Percentiles rank a stretch among this genome's conserved stretches.
These are phyloP conservation scores for Berberis thunbergii DNA, from an alignment of 164 flowering plant genomes.

Conservation along the genomic window DNA sequence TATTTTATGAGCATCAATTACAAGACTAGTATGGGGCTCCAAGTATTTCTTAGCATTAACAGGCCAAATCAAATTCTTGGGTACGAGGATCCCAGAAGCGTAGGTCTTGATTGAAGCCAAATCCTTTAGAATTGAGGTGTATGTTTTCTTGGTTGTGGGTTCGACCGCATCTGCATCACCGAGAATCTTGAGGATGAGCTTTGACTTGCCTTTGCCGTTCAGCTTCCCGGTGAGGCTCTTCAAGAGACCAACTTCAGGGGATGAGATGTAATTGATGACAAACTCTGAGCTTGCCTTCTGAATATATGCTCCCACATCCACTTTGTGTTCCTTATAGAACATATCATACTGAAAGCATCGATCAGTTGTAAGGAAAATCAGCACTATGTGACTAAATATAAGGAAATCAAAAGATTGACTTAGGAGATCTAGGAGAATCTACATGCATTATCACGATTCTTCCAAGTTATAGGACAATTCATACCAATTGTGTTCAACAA, in stretches of 20 bases:
- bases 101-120: conserved; percentile 48
- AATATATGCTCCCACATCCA: conserved; percentile 22
- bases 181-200: conserved; percentile 50
- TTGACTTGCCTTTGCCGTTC: conserved; percentile 30
- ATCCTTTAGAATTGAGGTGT: conserved; percentile 35
- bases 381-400: not conserved
- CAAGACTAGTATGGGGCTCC: conserved; percentile 52
- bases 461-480: no score
- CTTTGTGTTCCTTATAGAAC: conserved; percentile 48
- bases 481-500: no score
- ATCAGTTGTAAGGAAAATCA: not conserved
- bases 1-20: conserved; percentile 66
- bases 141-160: conserved; percentile 41
- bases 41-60: conserved; percentile 33
- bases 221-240: conserved; percentile 33
- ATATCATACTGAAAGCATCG: conserved; percentile 59
- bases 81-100: conserved; percentile 74
- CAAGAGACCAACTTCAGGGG: conserved; percentile 74
- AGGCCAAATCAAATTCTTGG: conserved; percentile 35
- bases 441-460: no score
- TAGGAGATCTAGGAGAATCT: no score
- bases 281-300: conserved; percentile 10
- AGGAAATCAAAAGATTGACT: not conserved
- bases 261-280: conserved; percentile 46
- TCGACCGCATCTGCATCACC: conserved; percentile 32